Evolutionary conservation across 331 rosid genomes (phyloP).

Genomic region (Malus hybrid): DNA sequence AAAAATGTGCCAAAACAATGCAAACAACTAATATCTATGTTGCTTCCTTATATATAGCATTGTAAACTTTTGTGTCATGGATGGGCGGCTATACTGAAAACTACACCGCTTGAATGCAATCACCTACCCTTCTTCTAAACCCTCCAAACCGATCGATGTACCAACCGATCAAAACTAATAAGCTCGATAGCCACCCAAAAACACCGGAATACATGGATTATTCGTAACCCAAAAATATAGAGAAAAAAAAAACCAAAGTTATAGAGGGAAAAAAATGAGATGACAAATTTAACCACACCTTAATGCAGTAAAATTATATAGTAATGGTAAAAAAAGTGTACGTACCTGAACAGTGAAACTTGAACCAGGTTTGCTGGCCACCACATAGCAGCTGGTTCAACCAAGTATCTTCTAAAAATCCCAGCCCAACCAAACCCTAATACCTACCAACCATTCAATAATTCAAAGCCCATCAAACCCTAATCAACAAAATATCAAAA

Average conservation of each 20-base stretch:
- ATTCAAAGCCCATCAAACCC: constrained; percentile 15
- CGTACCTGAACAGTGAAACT: constrained; percentile 85
- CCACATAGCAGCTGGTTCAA: constrained; percentile 98
- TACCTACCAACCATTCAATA: constrained; percentile 40
- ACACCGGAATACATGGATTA: background rate
- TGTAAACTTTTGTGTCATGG: background rate
- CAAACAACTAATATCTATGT: background rate
- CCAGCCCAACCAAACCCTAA: constrained; percentile 99
- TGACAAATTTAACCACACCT: background rate
- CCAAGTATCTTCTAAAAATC: constrained; percentile 70
- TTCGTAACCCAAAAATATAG: background rate
- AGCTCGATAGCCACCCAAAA: background rate
- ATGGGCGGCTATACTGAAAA: background rate
- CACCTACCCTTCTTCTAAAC: background rate
- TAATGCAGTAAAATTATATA: background rate
- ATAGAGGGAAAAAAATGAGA: background rate
- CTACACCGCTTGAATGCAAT: background rate
- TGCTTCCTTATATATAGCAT: no score
- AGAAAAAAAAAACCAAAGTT: background rate
- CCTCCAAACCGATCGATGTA: background rate
- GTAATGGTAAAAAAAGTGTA: background rate
- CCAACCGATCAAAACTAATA: background rate
- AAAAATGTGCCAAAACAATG: background rate
- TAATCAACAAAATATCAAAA: background rate
- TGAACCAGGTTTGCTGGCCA: constrained; percentile 97